Evolutionary conservation across 768 basidiomycete genomes (phyloP).

Genomic region (Calocera cornea): DNA sequence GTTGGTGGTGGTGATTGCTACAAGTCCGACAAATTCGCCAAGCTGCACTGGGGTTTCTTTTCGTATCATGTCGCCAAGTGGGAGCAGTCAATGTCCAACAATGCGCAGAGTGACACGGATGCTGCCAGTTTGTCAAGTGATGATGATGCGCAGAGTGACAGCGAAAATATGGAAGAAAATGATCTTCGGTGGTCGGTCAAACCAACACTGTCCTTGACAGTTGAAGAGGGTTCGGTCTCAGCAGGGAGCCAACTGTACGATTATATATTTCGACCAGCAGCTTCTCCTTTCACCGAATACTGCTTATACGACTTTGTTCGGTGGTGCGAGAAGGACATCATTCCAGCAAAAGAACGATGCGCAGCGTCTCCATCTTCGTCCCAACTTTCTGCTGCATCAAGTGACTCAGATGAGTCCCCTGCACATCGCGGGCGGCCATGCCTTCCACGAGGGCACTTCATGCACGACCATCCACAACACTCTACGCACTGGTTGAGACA

Average conservation of each 20-base stretch:
- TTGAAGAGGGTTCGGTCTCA: conserved; percentile 22
- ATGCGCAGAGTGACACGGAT: too few species aligned
- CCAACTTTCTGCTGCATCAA: too few species aligned
- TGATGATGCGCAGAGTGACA: too few species aligned
- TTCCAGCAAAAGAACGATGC: neutral
- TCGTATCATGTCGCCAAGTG: conserved; percentile 17
- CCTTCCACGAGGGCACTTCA: too few species aligned
- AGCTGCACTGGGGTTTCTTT: conserved; percentile 28
- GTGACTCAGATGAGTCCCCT: too few species aligned
- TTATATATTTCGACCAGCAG: neutral
- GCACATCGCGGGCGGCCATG: too few species aligned
- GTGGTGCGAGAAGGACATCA: conserved; percentile 15
- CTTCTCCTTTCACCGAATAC: conserved; percentile 11
- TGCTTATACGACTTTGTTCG: conserved; percentile 24
- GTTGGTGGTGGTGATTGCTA: conserved; percentile 27
- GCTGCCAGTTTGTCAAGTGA: too few species aligned
- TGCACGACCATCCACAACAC: conserved; percentile 20
- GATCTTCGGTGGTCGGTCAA: too few species aligned
- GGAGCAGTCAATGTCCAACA: conserved; percentile 11
- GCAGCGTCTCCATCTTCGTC: too few species aligned
- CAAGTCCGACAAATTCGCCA: conserved; percentile 26
- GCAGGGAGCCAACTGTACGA: conserved; percentile 16
- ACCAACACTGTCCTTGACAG: too few species aligned
- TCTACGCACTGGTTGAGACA: conserved; percentile 16
- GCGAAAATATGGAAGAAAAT: too few species aligned